Conservation (phyloP, 2,329 filamentous ascomycete species). For the Neofusicoccum laricinum region DNA sequence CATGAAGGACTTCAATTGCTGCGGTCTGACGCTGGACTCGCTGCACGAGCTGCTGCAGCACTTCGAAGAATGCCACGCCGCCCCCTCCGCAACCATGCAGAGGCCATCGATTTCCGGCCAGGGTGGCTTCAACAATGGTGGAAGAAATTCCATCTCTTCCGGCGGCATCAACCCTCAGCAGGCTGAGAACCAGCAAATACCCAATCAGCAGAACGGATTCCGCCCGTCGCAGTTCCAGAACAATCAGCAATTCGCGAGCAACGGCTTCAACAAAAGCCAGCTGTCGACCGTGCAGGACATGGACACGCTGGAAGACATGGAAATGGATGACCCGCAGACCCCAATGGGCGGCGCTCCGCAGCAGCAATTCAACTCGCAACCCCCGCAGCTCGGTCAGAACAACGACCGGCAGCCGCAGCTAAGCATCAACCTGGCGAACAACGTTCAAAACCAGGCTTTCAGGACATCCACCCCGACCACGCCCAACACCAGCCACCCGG, state of each 20-base stretch:
- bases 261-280: conserved; percentile 36
- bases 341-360: conserved; percentile 65
- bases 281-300: conserved; percentile 56
- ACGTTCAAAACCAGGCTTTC: conserved; percentile 66
- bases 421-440: conserved; percentile 75
- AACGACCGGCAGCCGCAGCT: conserved; percentile 65
- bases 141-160: conserved; percentile 1
- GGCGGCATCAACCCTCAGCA: conserved; percentile 30
- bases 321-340: conserved; percentile 71
- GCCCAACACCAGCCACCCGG: conserved; percentile 64
- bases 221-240: conserved; percentile 39
- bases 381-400: conserved; percentile 49
- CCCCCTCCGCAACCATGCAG: conserved; percentile 38
- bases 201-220: conserved; percentile 32
- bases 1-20: conserved; percentile 96
- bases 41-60: conserved; percentile 94
- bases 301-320: conserved; percentile 90
- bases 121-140: conserved; percentile 26
- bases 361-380: conserved; percentile 56
- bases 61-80: conserved; percentile 91
- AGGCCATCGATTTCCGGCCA: conserved; percentile 50
- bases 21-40: conserved; percentile 82
- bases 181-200: conserved; percentile 20
- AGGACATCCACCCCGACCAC: conserved; percentile 84
- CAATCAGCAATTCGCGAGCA: conserved; percentile 23